Evolutionary conservation across 495 filamentous ascomycete species (phyloP).

Genomic region (Parmelia sp.): DNA sequence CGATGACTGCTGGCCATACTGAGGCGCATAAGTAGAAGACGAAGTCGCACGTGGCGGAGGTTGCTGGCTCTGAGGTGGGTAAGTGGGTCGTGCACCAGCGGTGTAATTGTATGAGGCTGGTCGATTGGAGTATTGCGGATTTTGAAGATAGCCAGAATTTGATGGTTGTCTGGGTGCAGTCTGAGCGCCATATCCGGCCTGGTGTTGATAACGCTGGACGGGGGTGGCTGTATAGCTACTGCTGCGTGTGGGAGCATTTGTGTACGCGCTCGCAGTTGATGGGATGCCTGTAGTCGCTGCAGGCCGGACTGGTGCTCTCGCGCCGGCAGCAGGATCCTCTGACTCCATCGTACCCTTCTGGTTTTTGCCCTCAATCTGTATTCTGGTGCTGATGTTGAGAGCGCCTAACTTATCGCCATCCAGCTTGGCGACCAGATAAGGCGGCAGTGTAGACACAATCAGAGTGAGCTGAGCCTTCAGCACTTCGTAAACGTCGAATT

Average conservation of each 20-base stretch:
- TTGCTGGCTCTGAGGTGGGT: slow-evolving; percentile 37
- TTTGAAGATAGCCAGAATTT: slow-evolving; percentile 35
- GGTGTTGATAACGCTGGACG: slow-evolving; percentile 18
- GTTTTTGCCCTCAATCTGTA: slow-evolving; percentile 62
- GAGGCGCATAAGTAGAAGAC: slow-evolving; percentile 34
- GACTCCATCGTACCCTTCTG: slow-evolving; percentile 81
- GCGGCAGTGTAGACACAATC: slow-evolving; percentile 70
- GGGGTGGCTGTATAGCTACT: slow-evolving; percentile 20
- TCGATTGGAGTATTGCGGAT: slow-evolving; percentile 38
- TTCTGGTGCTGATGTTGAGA: slow-evolving; percentile 75
- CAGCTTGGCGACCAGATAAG: slow-evolving; percentile 78
- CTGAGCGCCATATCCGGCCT: slow-evolving; percentile 30
- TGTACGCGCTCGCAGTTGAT: slow-evolving; percentile 14
- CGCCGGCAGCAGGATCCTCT: slow-evolving; percentile 54
- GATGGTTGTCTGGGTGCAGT: slow-evolving; percentile 33
- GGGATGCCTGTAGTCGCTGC: slow-evolving; percentile 11
- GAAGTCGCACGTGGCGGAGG: slow-evolving; percentile 29
- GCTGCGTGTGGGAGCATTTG: slow-evolving; percentile 18
- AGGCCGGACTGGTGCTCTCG: slow-evolving; percentile 15
- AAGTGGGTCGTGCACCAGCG: slow-evolving; percentile 38
- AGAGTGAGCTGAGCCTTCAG: slow-evolving; percentile 65
- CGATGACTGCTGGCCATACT: slow-evolving; percentile 36
- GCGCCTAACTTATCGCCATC: slow-evolving; percentile 77
- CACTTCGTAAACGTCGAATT: slow-evolving; percentile 66
- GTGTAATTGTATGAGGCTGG: slow-evolving; percentile 37